Conservation (phyloP, 2,329 filamentous ascomycete genomes). For the Botryosphaeria dothidea region DNA sequence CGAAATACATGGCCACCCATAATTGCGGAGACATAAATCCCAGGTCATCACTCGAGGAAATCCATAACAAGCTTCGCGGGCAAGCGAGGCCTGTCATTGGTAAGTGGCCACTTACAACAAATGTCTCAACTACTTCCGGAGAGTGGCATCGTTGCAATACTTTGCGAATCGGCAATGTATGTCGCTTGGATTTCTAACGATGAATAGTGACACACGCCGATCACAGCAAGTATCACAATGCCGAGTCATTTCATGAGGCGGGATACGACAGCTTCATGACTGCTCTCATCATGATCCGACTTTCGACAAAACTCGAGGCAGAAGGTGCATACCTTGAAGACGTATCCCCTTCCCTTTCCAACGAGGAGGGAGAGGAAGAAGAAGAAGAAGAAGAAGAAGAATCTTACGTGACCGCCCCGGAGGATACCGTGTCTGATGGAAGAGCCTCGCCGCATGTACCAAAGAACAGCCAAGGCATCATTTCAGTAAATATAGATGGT, state of each 20-base stretch:
- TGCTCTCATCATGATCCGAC: slow-evolving; percentile 58
- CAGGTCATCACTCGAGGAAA: slow-evolving; percentile 49
- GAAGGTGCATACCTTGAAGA: slow-evolving; percentile 34
- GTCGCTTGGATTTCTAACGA: background rate
- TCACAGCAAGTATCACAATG: slow-evolving; percentile 44
- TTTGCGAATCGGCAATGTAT: no score
- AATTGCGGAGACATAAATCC: slow-evolving; percentile 55
- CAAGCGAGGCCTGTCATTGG: slow-evolving; percentile 46
- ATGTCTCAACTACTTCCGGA: no score
- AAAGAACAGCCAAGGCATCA: background rate
- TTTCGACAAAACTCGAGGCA: slow-evolving; percentile 54
- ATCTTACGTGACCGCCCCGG: slow-evolving; percentile 18
- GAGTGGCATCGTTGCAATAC: no score
- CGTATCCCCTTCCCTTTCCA: background rate
- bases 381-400: no score
- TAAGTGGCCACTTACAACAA: slow-evolving; percentile 19
- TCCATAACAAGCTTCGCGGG: slow-evolving; percentile 45
- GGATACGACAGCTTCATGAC: slow-evolving; percentile 65
- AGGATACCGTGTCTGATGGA: background rate
- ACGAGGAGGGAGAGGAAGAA: no score
- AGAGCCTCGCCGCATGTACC: background rate
- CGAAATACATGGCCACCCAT: slow-evolving; percentile 64
- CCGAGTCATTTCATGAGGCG: slow-evolving; percentile 57
- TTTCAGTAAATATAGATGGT: background rate
- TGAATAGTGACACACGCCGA: slow-evolving; percentile 31